Percentiles rank a stretch among this genome's conserved stretches.
phyloP scores from a whole-genome alignment of 202 grass and related monocot genomes.

The Bolboschoenoplectus hybrid region DNA sequence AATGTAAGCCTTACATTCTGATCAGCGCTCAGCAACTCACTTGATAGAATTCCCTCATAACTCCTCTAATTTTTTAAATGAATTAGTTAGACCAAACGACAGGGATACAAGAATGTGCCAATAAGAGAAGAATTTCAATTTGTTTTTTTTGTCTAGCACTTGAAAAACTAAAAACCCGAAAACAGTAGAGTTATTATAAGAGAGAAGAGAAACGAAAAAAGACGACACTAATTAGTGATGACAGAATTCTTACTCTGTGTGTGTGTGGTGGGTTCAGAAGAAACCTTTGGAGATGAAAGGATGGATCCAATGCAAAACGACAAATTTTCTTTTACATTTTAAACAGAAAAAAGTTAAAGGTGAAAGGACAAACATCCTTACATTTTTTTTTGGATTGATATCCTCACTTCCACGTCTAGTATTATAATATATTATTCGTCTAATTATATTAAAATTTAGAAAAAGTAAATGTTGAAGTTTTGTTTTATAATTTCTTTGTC shows the following conservation, averaged over 20 bases:
- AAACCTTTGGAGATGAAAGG: background rate
- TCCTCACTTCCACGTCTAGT: too few relatives aligned
- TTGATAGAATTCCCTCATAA: background rate
- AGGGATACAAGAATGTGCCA: background rate
- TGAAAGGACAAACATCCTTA: too few relatives aligned
- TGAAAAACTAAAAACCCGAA: background rate
- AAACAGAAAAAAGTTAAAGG: too few relatives aligned
- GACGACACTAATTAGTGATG: background rate
- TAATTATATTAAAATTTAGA: too few relatives aligned
- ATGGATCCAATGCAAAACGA: background rate
- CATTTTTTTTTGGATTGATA: too few relatives aligned
- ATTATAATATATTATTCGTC: too few relatives aligned
- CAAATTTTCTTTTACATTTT: background rate
- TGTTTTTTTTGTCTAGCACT: background rate
- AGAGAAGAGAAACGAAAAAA: background rate
- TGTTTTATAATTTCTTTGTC: too few relatives aligned
- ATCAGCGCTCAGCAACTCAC: background rate
- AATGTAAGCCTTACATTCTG: background rate
- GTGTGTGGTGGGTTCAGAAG: background rate
- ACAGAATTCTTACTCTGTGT: background rate
- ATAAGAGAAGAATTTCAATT: background rate
- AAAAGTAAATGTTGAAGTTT: too few relatives aligned
- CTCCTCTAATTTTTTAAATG: background rate
- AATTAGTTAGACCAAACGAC: conserved; percentile 13
- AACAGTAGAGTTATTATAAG: background rate